A percentile compares a stretch with the other conserved stretches of the same genome.
Conservation (phyloP, 2,329 filamentous ascomycete genomes). For the Colletotrichum kahawae region DNA sequence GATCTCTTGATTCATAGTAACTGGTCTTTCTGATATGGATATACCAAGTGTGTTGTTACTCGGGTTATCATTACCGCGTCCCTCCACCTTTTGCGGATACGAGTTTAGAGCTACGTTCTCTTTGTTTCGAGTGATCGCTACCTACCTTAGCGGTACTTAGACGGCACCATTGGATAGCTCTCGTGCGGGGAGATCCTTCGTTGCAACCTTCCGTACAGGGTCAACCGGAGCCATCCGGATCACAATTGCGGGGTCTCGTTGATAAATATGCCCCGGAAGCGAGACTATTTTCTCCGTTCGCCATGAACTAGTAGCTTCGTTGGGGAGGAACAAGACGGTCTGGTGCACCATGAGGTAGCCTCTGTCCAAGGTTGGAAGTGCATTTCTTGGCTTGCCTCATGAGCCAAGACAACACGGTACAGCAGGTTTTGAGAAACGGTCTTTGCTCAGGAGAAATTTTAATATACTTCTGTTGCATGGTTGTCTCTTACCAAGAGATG, state of each 20-base stretch:
- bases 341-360: not conserved
- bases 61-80: not conserved
- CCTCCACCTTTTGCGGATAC: not conserved
- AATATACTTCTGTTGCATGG: fast-evolving
- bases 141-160: too few relatives aligned
- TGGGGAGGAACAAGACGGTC: not conserved
- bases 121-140: too few relatives aligned
- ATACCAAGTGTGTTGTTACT: not conserved
- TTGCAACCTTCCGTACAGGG: not conserved
- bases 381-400: not conserved
- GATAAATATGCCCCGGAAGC: not conserved
- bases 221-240: not conserved
- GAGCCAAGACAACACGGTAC: not conserved
- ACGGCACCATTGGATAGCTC: too few relatives aligned
- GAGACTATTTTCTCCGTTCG: not conserved
- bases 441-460: not conserved
- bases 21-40: not conserved
- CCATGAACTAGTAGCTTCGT: not conserved
- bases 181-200: not conserved
- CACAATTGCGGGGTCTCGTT: not conserved
- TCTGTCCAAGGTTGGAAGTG: not conserved
- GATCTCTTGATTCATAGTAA: not conserved
- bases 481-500: not conserved
- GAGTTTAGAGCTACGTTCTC: too few relatives aligned
- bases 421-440: not conserved